These are phyloP conservation scores for Boletus patriciae DNA, from an alignment of 768 basidiomycete genomes.

Conservation along the genomic window DNA sequence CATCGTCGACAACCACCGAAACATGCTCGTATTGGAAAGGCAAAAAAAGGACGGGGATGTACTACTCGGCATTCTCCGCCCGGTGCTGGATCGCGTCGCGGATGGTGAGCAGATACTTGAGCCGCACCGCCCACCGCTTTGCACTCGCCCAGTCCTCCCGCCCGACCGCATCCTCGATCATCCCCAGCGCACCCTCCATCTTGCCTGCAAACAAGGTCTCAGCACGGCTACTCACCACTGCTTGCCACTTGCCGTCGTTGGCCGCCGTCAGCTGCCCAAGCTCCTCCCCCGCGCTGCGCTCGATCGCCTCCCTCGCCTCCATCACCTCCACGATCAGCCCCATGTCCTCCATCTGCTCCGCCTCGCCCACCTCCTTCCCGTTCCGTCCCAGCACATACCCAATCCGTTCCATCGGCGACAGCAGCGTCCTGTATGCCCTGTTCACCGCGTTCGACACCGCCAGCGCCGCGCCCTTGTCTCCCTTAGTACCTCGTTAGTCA, in stretches of 20 bases:
- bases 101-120: slow-evolving; percentile 74
- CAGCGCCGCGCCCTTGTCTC: slow-evolving; percentile 23
- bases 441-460: slow-evolving; percentile 73
- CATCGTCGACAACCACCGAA: neutral
- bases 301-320: slow-evolving; percentile 75
- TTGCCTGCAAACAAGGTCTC: slow-evolving; percentile 42
- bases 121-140: slow-evolving; percentile 59
- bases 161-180: slow-evolving; percentile 52
- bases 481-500: slow-evolving; percentile 18
- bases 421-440: slow-evolving; percentile 74
- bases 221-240: neutral
- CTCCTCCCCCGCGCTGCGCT: slow-evolving; percentile 49
- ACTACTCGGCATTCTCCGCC: slow-evolving; percentile 24
- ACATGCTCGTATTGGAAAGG: neutral
- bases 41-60: too few relatives aligned
- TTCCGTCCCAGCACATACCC: slow-evolving; percentile 77
- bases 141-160: slow-evolving; percentile 54
- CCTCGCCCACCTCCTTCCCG: slow-evolving; percentile 59
- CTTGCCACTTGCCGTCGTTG: slow-evolving; percentile 52
- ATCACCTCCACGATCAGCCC: slow-evolving; percentile 75
- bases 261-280: slow-evolving; percentile 51
- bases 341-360: slow-evolving; percentile 69
- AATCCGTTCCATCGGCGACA: slow-evolving; percentile 70
- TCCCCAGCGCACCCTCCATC: slow-evolving; percentile 44
- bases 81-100: slow-evolving; percentile 32